These are phyloP conservation scores for Gnetum montanum DNA, from an alignment of 75 land plant genomes.

Conservation along the genomic window DNA sequence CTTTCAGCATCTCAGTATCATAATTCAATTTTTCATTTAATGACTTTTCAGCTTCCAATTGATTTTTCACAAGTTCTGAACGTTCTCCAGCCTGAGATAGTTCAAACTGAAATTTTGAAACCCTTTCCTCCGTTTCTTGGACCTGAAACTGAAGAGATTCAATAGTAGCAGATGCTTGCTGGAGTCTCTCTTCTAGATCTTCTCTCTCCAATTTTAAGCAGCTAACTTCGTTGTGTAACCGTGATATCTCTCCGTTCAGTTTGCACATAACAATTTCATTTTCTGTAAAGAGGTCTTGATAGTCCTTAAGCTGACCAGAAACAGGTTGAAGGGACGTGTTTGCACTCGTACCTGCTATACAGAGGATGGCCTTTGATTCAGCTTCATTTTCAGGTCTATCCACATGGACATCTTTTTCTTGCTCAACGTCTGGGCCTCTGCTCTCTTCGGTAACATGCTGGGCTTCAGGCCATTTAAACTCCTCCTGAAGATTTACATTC, in stretches of 20 bases:
- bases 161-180: conserved; percentile 11
- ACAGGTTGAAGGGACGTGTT: conserved; percentile 2
- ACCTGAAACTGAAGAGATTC: conserved; percentile 26
- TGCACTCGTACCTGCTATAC: conserved; percentile 2
- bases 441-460: conserved; percentile 11
- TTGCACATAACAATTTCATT: conserved; percentile 4
- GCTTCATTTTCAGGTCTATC: conserved; percentile 4
- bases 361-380: neutral
- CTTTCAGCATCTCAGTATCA: conserved; percentile 27
- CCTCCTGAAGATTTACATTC: conserved; percentile 35
- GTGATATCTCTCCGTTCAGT: conserved; percentile 14
- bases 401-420: conserved; percentile 1
- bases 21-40: conserved; percentile 31
- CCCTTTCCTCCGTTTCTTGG: conserved; percentile 20
- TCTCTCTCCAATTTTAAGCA: conserved; percentile 19
- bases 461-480: conserved; percentile 24
- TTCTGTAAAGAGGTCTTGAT: neutral
- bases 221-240: conserved; percentile 14
- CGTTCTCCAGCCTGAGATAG: conserved; percentile 22
- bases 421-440: conserved; percentile 5
- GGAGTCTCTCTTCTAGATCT: conserved; percentile 26
- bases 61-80: conserved; percentile 22
- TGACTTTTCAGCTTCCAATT: conserved; percentile 20
- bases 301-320: conserved; percentile 1
- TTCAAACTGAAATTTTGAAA: conserved; percentile 19